Evolutionary conservation across 306 rosid genomes (phyloP).

Genomic region (Vicia sativa): DNA sequence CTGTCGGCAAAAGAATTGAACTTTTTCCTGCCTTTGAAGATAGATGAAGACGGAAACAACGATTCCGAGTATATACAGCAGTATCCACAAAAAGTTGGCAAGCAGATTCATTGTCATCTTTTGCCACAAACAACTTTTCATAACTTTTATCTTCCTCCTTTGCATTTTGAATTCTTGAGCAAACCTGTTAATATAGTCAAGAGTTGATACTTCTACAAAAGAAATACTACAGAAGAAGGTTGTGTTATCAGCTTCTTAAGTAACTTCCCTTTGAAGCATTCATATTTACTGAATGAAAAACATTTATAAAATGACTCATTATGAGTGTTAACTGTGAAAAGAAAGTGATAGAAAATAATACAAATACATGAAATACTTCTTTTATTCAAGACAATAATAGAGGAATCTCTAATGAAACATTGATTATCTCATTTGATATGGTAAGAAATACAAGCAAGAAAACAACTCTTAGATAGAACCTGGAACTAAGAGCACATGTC

Average conservation of each 20-base stretch:
- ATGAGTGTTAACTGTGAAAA: not conserved
- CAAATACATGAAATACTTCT: not conserved
- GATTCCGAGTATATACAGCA: constrained; percentile 92
- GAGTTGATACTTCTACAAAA: constrained; percentile 45
- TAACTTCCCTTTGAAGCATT: constrained; percentile 14
- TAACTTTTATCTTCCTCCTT: constrained; percentile 51
- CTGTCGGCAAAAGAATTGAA: constrained; percentile 78
- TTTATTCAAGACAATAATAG: not conserved
- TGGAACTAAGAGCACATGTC: not conserved
- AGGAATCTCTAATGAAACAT: constrained; percentile 5
- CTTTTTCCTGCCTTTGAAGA: constrained; percentile 95
- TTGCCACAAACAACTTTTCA: constrained; percentile 64
- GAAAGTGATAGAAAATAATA: not conserved
- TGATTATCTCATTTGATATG: not conserved
- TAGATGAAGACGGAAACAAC: constrained; percentile 79
- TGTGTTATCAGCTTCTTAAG: constrained; percentile 20
- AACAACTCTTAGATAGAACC: not conserved
- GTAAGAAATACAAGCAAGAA: constrained; percentile 1
- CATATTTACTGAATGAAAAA: constrained; percentile 17
- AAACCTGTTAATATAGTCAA: constrained; percentile 62
- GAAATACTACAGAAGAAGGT: constrained; percentile 24
- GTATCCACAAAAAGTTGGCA: constrained; percentile 84
- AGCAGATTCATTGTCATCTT: constrained; percentile 58
- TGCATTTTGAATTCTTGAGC: constrained; percentile 66
- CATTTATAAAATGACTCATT: constrained; percentile 14